Conservation (phyloP, 495 filamentous ascomycete species). For the Coniosporium apollinis region DNA sequence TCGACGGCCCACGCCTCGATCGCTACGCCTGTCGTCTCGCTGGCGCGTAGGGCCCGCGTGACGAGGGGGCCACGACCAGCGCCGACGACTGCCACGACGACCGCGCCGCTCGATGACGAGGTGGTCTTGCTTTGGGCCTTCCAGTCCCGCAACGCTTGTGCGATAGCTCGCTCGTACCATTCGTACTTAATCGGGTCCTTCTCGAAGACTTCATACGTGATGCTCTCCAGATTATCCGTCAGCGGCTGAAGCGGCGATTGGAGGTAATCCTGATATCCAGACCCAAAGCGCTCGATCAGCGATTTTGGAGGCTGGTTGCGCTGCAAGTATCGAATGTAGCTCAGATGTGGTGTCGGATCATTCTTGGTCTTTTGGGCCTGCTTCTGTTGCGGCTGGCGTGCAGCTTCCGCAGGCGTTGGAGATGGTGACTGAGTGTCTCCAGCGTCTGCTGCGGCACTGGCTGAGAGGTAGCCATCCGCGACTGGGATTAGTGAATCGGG, state of each 20-base stretch:
- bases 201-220: conserved; percentile 98
- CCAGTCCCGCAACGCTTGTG: conserved; percentile 72
- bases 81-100: conserved; percentile 82
- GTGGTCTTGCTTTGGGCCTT: conserved; percentile 38
- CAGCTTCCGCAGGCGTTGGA: conserved; percentile 48
- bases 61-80: conserved; percentile 86
- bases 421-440: conserved; percentile 10
- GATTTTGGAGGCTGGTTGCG: conserved; percentile 53
- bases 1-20: conserved; percentile 86
- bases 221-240: conserved; percentile 88
- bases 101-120: conserved; percentile 6
- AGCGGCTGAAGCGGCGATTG: conserved; percentile 89
- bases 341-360: conserved; percentile 53
- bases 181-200: conserved; percentile 96
- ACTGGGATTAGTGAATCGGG: conserved; percentile 19
- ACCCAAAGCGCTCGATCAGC: conserved; percentile 50
- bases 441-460: conserved; percentile 28
- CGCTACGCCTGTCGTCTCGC: conserved; percentile 50
- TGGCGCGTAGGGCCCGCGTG: conserved; percentile 65
- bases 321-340: conserved; percentile 72
- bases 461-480: conserved; percentile 22
- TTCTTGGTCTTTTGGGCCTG: conserved; percentile 27
- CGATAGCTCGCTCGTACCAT: conserved; percentile 79
- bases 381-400: conserved; percentile 23
- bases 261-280: conserved; percentile 82